phyloP scores from a whole-genome alignment of 257 asterid species.

The Orobanche coerulescens region DNA sequence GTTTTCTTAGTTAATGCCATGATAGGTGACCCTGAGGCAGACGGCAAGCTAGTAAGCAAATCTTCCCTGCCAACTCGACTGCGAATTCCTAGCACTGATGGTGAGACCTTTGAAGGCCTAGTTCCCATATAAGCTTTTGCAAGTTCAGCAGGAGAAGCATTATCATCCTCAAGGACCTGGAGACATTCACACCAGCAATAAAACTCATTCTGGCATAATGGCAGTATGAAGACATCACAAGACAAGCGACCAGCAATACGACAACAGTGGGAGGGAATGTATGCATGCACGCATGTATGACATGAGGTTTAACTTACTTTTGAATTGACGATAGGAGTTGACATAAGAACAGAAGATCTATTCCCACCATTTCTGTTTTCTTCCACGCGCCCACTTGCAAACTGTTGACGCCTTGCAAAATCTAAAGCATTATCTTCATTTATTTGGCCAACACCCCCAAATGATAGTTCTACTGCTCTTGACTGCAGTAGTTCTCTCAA shows the following conservation, averaged over 20 bases:
- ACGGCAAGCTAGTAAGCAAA: slow-evolving; percentile 28
- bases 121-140: slow-evolving; percentile 95
- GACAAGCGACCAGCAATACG: not conserved
- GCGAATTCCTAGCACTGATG: slow-evolving; percentile 49
- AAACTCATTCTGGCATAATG: slow-evolving; percentile 11
- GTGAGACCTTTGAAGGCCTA: slow-evolving; percentile 59
- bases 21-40: slow-evolving; percentile 41
- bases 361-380: slow-evolving; percentile 29
- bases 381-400: slow-evolving; percentile 27
- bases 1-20: slow-evolving; percentile 28
- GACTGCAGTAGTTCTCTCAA: slow-evolving; percentile 69
- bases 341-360: slow-evolving; percentile 28
- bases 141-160: slow-evolving; percentile 82
- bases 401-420: slow-evolving; percentile 31
- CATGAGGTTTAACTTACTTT: slow-evolving; percentile 33
- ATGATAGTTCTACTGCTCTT: slow-evolving; percentile 43
- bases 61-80: slow-evolving; percentile 42
- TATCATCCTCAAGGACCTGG: slow-evolving; percentile 56
- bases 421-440: slow-evolving; percentile 29
- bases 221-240: not conserved
- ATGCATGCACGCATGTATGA: not conserved
- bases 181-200: slow-evolving; percentile 23
- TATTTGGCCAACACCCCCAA: slow-evolving; percentile 23
- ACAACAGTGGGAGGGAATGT: not conserved
- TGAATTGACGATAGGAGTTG: slow-evolving; percentile 32